These are phyloP conservation scores for Trichoderma breve DNA, from an alignment of 2,329 filamentous ascomycete species.

Conservation along the genomic window DNA sequence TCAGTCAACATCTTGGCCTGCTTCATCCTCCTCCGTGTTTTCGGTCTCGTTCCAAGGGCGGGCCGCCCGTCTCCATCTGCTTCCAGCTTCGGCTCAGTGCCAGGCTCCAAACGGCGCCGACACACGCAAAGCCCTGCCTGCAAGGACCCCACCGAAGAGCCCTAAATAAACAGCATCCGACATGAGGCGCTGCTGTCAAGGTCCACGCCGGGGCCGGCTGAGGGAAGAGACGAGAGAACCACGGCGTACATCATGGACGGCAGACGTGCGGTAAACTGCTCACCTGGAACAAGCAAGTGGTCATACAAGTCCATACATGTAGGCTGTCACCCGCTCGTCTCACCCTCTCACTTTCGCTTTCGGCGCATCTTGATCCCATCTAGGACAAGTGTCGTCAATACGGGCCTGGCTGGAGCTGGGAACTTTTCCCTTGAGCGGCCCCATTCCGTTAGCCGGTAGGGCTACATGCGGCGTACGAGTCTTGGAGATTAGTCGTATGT, in stretches of 20 bases:
- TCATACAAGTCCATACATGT: background rate
- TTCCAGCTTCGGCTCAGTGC: background rate
- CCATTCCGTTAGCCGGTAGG: conserved; percentile 18
- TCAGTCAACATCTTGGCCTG: background rate
- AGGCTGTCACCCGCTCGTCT: background rate
- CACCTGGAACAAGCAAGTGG: background rate
- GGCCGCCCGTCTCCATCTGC: conserved; percentile 1
- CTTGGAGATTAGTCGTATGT: background rate
- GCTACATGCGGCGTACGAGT: conserved; percentile 1
- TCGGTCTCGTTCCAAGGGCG: conserved; percentile 1
- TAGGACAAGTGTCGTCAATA: conserved; percentile 9
- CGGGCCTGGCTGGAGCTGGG: background rate
- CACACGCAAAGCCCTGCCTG: background rate
- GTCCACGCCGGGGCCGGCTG: conserved; percentile 9
- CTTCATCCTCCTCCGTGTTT: conserved; percentile 8
- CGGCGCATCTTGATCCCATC: conserved; percentile 6
- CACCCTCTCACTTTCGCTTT: conserved; percentile 7
- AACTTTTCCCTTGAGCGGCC: background rate
- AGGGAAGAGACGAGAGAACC: background rate
- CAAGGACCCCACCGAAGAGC: background rate
- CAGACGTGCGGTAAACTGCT: background rate
- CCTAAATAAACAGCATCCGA: conserved; percentile 17
- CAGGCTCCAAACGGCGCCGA: conserved; percentile 16
- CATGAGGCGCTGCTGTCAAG: conserved; percentile 2
- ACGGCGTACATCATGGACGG: background rate